A percentile compares a stretch with the other conserved stretches of the same genome.
phyloP scores from a whole-genome alignment of 768 basidiomycete genomes.

The Podaxis sp. region DNA sequence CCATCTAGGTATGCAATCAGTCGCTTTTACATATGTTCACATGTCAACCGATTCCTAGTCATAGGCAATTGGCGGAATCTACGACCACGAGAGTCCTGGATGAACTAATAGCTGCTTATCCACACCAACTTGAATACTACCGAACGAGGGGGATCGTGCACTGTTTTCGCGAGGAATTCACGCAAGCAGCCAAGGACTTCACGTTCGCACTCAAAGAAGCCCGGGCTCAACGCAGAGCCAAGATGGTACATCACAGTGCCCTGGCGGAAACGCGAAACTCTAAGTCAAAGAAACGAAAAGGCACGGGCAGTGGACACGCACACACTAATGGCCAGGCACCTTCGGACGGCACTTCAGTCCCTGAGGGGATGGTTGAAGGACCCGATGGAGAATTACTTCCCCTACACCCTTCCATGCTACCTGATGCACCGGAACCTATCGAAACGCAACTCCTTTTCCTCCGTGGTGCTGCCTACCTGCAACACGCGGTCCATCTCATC shows the following conservation, averaged over 20 bases:
- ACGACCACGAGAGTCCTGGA: slow-evolving; percentile 79
- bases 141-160: slow-evolving; percentile 90
- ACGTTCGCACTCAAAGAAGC: slow-evolving; percentile 80
- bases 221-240: slow-evolving; percentile 66
- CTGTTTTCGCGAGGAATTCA: slow-evolving; percentile 84
- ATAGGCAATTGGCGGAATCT: slow-evolving; percentile 82
- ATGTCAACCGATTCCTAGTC: slow-evolving; percentile 17
- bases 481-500: slow-evolving; percentile 73
- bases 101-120: slow-evolving; percentile 69
- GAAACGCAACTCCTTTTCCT: slow-evolving; percentile 84
- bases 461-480: slow-evolving; percentile 80
- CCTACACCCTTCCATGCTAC: slow-evolving; percentile 72
- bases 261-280: slow-evolving; percentile 30
- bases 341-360: slow-evolving; percentile 59
- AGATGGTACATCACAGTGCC: slow-evolving; percentile 48
- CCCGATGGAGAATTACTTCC: slow-evolving; percentile 50
- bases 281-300: slow-evolving; percentile 54
- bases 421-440: slow-evolving; percentile 83
- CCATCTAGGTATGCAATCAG: slow-evolving; percentile 69
- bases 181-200: slow-evolving; percentile 74
- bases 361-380: slow-evolving; percentile 47
- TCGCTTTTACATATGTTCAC: not conserved
- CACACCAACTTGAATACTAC: slow-evolving; percentile 80
- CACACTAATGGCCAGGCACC: slow-evolving; percentile 66
- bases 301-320: slow-evolving; percentile 28